Percentiles rank a stretch among this genome's conserved stretches.
Evolutionary conservation across 2,329 filamentous ascomycete species (phyloP).

Genomic region (Alternaria brassicae): DNA sequence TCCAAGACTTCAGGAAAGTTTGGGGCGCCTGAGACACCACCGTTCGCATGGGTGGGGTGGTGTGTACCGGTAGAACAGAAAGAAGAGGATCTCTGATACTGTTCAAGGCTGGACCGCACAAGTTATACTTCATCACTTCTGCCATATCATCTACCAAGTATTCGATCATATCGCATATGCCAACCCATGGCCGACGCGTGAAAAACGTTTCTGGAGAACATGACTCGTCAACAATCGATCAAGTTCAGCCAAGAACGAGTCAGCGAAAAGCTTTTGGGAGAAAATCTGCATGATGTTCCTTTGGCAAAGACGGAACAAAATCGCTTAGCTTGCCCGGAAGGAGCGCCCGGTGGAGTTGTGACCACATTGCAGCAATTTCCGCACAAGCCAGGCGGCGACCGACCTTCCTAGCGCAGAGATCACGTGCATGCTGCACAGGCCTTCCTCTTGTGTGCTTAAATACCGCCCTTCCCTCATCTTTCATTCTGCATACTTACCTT

Average conservation of each 20-base stretch:
- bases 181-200: slow-evolving; percentile 2
- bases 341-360: neutral
- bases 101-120: neutral
- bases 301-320: neutral
- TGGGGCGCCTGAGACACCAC: slow-evolving; percentile 17
- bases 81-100: neutral
- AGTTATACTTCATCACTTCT: slow-evolving; percentile 5
- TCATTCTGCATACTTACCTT: slow-evolving; percentile 41
- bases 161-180: slow-evolving; percentile 2
- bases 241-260: slow-evolving; percentile 10
- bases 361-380: neutral
- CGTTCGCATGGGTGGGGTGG: slow-evolving; percentile 39
- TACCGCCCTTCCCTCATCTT: neutral
- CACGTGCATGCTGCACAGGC: slow-evolving; percentile 1
- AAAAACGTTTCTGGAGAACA: neutral
- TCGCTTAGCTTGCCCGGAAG: neutral
- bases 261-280: neutral
- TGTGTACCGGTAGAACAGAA: no score
- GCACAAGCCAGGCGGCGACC: slow-evolving; percentile 3
- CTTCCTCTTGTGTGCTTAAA: neutral
- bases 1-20: slow-evolving; percentile 39
- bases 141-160: neutral
- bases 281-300: neutral
- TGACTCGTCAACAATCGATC: neutral
- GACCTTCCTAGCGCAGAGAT: neutral